Conservation (phyloP, 1,284 basidiomycete species). For the Trichosporon sp. region DNA sequence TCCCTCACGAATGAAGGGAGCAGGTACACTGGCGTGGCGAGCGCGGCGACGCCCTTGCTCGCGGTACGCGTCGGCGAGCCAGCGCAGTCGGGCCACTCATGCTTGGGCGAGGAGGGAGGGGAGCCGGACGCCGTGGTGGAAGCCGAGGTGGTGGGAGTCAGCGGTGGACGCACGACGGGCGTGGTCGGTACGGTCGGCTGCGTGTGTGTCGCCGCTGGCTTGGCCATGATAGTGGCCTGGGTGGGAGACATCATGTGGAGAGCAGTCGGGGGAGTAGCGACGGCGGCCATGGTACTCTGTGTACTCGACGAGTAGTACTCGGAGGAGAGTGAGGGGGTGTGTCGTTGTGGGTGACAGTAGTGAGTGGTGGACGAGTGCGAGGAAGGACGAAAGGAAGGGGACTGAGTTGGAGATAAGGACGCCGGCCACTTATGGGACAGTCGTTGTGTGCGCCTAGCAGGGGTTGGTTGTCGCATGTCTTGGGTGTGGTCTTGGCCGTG, state of each 20-base stretch:
- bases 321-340: neutral
- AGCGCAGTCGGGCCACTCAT: neutral
- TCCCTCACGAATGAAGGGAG: neutral
- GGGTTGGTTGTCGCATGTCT: neutral
- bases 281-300: constrained; percentile 15
- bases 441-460: neutral
- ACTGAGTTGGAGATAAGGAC: neutral
- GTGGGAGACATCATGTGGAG: neutral
- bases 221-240: neutral
- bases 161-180: neutral
- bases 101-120: neutral
- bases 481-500: neutral
- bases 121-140: neutral
- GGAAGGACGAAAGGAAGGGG: neutral
- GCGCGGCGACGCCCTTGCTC: constrained; percentile 1
- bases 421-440: neutral
- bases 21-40: neutral
- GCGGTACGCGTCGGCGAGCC: neutral
- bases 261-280: constrained; percentile 14
- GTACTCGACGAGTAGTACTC: constrained; percentile 3
- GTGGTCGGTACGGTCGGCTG: neutral
- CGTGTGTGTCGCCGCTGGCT: neutral
- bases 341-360: neutral
- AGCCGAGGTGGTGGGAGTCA: neutral
- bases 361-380: neutral